A percentile compares a stretch with the other conserved stretches of the same genome.
Evolutionary conservation across 2,329 filamentous ascomycete genomes (phyloP).

Genomic region (Diaporthe sp.): DNA sequence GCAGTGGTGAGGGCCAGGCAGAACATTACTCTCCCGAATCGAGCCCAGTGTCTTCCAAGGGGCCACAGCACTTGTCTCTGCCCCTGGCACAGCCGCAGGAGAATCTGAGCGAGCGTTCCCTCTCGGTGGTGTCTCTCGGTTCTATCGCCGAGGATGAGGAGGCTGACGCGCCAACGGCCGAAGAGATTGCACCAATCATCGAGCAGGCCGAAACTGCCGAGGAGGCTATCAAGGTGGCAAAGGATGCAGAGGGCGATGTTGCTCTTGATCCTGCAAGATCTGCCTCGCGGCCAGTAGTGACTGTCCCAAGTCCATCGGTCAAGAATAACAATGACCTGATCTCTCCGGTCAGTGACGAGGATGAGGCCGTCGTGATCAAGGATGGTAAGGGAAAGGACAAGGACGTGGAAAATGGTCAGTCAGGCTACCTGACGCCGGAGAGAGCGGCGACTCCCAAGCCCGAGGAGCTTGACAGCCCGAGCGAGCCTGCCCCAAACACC

Average conservation of each 20-base stretch:
- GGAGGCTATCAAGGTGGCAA: conserved; percentile 36
- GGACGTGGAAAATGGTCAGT: conserved; percentile 17
- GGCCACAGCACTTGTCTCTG: conserved; percentile 19
- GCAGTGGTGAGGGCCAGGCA: conserved; percentile 49
- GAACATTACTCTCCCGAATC: conserved; percentile 49
- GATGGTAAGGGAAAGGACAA: conserved; percentile 37
- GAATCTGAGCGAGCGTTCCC: conserved; percentile 43
- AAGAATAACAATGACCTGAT: conserved; percentile 37
- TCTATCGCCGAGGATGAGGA: conserved; percentile 55
- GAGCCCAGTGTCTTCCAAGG: conserved; percentile 45
- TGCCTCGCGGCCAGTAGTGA: conserved; percentile 31
- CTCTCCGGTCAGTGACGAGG: conserved; percentile 49
- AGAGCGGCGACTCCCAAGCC: conserved; percentile 8
- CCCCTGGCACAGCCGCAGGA: conserved; percentile 2
- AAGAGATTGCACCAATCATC: conserved; percentile 38
- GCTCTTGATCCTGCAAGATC: conserved; percentile 44
- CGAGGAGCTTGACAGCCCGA: conserved; percentile 19
- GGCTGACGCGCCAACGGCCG: conserved; percentile 28
- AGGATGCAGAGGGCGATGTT: conserved; percentile 37
- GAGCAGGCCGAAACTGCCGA: conserved; percentile 40
- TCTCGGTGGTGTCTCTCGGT: conserved; percentile 52
- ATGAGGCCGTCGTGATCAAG: conserved; percentile 51
- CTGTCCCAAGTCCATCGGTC: conserved; percentile 30
- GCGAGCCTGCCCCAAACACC: conserved; percentile 27
- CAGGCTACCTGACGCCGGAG: conserved; percentile 29